Evolutionary conservation across 2,329 filamentous ascomycete genomes (phyloP).

Genomic region (Hymenoscyphus linearis): DNA sequence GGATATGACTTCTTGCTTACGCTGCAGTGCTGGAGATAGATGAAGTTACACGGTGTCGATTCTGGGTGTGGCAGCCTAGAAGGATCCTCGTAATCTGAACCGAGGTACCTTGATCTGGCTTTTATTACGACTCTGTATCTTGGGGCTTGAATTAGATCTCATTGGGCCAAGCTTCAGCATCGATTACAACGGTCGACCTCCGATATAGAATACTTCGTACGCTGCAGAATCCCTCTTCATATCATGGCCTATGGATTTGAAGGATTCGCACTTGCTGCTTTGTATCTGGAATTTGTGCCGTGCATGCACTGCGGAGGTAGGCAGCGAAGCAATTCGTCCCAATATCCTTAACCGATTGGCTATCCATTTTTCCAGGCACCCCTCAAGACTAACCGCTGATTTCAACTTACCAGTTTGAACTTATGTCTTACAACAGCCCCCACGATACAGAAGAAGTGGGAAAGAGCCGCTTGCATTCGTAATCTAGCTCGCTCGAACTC

Average conservation of each 20-base stretch:
- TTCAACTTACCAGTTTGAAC: no score
- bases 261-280: neutral
- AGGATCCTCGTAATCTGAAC: neutral
- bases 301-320: constrained; percentile 3
- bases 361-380: no score
- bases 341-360: no score
- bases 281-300: neutral
- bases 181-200: neutral
- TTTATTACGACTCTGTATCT: neutral
- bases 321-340: constrained; percentile 1
- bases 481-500: neutral
- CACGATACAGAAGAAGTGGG: no score
- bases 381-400: no score
- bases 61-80: neutral
- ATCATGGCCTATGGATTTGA: neutral
- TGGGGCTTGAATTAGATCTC: neutral
- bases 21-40: neutral
- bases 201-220: neutral
- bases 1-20: neutral
- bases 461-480: no score
- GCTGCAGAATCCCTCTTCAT: neutral
- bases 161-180: neutral
- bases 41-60: neutral
- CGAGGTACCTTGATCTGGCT: neutral
- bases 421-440: no score